Conservation (phyloP, 1,284 basidiomycete genomes). For the Agaricales sp. region DNA sequence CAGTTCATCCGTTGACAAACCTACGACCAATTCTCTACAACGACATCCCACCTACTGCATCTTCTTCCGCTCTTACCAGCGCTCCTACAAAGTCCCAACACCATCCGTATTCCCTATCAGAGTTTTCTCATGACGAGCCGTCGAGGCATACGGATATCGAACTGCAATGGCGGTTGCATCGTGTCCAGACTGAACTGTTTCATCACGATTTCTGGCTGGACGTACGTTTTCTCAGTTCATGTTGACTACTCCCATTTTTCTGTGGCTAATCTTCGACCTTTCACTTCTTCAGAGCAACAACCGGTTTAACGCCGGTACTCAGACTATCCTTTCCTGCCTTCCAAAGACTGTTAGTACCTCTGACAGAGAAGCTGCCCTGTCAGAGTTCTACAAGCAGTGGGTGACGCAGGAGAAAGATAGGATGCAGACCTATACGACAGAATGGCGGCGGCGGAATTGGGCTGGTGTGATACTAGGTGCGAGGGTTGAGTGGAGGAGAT, state of each 20-base stretch:
- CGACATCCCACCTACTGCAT: conserved; percentile 28
- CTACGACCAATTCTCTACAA: conserved; percentile 68
- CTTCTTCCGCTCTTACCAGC: conserved; percentile 12
- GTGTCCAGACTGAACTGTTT: conserved; percentile 58
- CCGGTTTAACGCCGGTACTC: conserved; percentile 59
- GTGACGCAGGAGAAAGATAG: conserved; percentile 50
- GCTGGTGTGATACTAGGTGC: conserved; percentile 41
- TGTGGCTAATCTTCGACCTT: background rate
- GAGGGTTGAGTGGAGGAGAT: conserved; percentile 37
- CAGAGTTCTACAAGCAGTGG: conserved; percentile 64
- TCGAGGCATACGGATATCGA: conserved; percentile 30
- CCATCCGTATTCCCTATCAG: conserved; percentile 67
- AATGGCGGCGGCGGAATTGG: conserved; percentile 54
- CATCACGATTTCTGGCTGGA: conserved; percentile 71
- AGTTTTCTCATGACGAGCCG: conserved; percentile 37
- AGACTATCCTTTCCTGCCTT: conserved; percentile 44
- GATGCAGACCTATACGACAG: conserved; percentile 45
- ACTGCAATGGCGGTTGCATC: conserved; percentile 57
- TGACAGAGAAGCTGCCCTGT: conserved; percentile 54
- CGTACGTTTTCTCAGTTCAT: conserved; percentile 31
- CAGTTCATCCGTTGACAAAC: conserved; percentile 67
- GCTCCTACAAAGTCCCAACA: conserved; percentile 15
- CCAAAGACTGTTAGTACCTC: conserved; percentile 36
- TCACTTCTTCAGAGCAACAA: conserved; percentile 46
- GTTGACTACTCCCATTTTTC: too few relatives aligned